A percentile compares a stretch with the other conserved stretches of the same genome.
These are phyloP conservation scores for Hypoxylon trugodes DNA, from an alignment of 495 filamentous ascomycete genomes.

Conservation along the genomic window DNA sequence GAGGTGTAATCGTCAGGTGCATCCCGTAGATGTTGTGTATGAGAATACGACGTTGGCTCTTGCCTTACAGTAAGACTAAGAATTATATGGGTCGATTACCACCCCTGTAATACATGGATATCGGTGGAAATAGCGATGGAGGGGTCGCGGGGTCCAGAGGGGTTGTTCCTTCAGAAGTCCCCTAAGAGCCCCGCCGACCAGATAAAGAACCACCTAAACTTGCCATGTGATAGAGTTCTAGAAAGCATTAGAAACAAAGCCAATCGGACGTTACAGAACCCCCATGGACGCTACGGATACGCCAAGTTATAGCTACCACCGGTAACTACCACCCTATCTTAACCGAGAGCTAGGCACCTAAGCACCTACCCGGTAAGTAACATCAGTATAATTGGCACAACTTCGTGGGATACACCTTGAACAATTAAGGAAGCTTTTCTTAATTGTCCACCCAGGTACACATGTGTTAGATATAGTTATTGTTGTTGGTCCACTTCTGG, in stretches of 20 bases:
- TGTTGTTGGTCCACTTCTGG: conserved; percentile 1
- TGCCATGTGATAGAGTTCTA: neutral
- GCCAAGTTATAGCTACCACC: conserved; percentile 18
- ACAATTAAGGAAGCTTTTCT: conserved; percentile 9
- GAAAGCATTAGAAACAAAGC: neutral
- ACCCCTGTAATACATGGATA: neutral
- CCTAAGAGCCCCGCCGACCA: too few species aligned
- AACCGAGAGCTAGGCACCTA: neutral
- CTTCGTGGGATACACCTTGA: conserved; percentile 12
- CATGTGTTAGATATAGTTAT: neutral
- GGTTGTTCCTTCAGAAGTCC: neutral
- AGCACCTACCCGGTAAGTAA: neutral
- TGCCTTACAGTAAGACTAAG: conserved; percentile 36
- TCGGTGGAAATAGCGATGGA: conserved; percentile 6
- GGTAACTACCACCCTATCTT: too few species aligned
- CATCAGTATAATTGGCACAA: neutral
- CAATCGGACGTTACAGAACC: conserved; percentile 7
- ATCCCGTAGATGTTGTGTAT: conserved; percentile 12
- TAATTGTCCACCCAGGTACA: neutral
- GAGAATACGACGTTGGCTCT: conserved; percentile 25
- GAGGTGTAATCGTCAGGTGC: too few species aligned
- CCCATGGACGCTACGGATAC: neutral
- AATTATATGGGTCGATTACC: conserved; percentile 26
- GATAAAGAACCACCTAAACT: neutral
- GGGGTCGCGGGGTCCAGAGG: conserved; percentile 19